Base-by-base conservation (phyloP, 345 rosid species). In the Alliaria petiolata region DNA sequence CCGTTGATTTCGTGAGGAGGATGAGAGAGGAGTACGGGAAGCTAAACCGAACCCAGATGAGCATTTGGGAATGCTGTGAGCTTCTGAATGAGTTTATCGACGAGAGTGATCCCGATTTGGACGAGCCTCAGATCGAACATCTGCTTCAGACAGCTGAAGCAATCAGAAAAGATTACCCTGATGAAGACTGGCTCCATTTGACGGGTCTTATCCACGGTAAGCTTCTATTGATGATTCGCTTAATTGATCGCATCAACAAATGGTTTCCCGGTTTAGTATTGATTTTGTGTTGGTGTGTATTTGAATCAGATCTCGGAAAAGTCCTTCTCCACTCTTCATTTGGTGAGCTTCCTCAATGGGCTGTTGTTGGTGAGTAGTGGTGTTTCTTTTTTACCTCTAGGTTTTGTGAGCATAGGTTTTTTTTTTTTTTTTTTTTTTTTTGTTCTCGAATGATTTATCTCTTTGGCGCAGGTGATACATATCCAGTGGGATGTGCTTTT, bases 321-420 rank as follows among this genome's bases (percentile, higher is more conserved):
- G 93, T 90, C 52, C 87, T 92, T 66, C 89, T 86, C 68, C 93
- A 72, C 53, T 84, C 90, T 5, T 71, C 75, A 69, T 90, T 92
- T 65, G 97, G 98, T 42, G 91, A 61, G 72, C 97, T 90, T 13
- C 93, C 95, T 62, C 98, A 92, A 38, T 92, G 98, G 96, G 98
- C 95, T 67, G 93, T 87, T 31, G 95, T 90, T 26, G 98, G 96
- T 85, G 57, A 83, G 89, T 69, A n/a, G 39, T 30, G 30, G 30
- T 20, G 15, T 1, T 9, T 17, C n/a, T 13, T 5, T 13, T 8
- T 15, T n/a, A 2, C 3, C 5, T 39, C 8, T 22, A n/a, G n/a
- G n/a, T 22, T 22, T 22, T 22, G 25, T 22, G n/a, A n/a, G n/a
- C n/a, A n/a, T 38, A n/a, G 28, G 16, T 16, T 51, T 74, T 0